phyloP scores from a whole-genome alignment of 1,284 basidiomycete species.

The Puccinia coronata region DNA sequence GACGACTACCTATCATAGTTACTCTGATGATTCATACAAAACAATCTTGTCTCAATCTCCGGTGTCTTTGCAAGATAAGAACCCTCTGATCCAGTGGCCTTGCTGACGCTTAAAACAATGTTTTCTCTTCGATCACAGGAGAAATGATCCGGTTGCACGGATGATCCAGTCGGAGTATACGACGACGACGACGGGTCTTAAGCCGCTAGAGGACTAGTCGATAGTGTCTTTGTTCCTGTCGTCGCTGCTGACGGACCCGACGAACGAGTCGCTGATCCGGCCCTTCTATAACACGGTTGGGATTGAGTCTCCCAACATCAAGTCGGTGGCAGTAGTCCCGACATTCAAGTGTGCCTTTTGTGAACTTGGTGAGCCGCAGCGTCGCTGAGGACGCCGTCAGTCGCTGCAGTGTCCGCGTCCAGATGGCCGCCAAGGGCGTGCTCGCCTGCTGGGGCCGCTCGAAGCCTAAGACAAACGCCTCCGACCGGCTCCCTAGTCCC shows the following conservation, averaged over 20 bases:
- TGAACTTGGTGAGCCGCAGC: slow-evolving; percentile 81
- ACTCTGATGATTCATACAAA: no score
- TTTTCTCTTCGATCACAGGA: slow-evolving; percentile 85
- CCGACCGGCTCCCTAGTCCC: neutral
- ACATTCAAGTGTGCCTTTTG: slow-evolving; percentile 90
- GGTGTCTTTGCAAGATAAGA: slow-evolving; percentile 64
- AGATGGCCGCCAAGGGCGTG: slow-evolving; percentile 74
- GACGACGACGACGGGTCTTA: slow-evolving; percentile 74
- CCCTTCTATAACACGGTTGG: slow-evolving; percentile 74
- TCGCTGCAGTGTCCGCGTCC: slow-evolving; percentile 81
- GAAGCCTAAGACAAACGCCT: slow-evolving; percentile 65
- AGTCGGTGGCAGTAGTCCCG: slow-evolving; percentile 82
- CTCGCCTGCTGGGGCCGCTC: slow-evolving; percentile 77
- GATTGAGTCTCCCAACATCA: slow-evolving; percentile 70
- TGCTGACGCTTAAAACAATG: slow-evolving; percentile 61
- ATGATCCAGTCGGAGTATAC: slow-evolving; percentile 79
- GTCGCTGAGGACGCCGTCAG: slow-evolving; percentile 82
- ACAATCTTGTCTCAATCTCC: no score
- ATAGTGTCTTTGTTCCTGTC: slow-evolving; percentile 88
- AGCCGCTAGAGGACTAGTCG: slow-evolving; percentile 80
- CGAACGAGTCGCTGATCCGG: slow-evolving; percentile 74
- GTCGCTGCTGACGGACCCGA: slow-evolving; percentile 70
- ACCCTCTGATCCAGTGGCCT: slow-evolving; percentile 57
- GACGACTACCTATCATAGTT: no score
- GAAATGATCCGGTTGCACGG: slow-evolving; percentile 83